phyloP scores from a whole-genome alignment of 2,329 filamentous ascomycete species.

The Corinectria fuckeliana region DNA sequence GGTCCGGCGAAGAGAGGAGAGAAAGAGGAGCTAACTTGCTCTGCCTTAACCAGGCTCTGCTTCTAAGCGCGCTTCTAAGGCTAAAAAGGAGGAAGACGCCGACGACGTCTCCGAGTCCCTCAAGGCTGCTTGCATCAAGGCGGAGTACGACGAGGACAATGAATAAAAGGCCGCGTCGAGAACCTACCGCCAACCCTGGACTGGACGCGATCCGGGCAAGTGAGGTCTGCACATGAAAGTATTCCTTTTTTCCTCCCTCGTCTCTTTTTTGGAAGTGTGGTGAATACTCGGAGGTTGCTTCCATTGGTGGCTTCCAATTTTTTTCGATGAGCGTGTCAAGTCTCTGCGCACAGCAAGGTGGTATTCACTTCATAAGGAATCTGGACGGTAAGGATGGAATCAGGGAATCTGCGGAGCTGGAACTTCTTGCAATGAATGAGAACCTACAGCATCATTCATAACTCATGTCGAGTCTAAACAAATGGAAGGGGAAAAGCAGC shows the following conservation, averaged over 20 bases:
- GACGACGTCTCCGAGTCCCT: slow-evolving; percentile 15
- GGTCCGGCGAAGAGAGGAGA: no score
- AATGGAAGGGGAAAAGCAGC: no score
- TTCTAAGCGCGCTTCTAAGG: slow-evolving; percentile 26
- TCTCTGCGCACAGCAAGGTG: not conserved
- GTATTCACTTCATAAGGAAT: not conserved
- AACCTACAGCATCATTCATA: not conserved
- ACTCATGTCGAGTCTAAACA: not conserved
- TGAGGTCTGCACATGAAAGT: not conserved
- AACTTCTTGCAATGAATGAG: not conserved
- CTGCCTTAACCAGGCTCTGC: slow-evolving; percentile 1
- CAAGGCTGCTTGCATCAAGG: slow-evolving; percentile 16
- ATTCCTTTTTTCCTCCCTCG: no score
- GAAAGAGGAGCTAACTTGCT: slow-evolving; percentile 9
- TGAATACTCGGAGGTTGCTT: not conserved
- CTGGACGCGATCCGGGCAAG: not conserved
- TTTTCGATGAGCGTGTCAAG: not conserved
- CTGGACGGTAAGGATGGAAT: not conserved
- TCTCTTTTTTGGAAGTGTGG: not conserved
- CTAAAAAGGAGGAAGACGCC: slow-evolving; percentile 21
- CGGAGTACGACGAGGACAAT: not conserved
- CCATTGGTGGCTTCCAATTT: not conserved
- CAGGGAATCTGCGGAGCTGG: not conserved
- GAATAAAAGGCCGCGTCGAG: not conserved
- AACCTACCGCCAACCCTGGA: not conserved